Percentiles rank a stretch among this genome's conserved stretches.
These are phyloP conservation scores for Boletus eberwhitei DNA, from an alignment of 768 basidiomycete species.

Conservation along the genomic window DNA sequence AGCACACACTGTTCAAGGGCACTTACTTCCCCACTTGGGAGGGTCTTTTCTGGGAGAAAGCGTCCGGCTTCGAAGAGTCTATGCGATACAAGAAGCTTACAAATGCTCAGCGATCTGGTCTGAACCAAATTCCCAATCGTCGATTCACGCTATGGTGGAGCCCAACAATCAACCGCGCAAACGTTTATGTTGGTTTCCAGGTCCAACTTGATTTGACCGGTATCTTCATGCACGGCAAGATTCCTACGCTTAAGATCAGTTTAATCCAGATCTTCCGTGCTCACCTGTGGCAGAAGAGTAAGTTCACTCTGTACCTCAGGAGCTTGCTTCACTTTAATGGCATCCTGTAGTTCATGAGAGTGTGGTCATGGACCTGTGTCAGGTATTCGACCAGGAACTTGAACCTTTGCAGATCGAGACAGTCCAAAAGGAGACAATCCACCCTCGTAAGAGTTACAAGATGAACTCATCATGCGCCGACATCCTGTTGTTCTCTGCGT, in stretches of 20 bases:
- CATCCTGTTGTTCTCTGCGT: slow-evolving; percentile 93
- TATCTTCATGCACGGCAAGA: slow-evolving; percentile 98
- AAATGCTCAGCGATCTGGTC: slow-evolving; percentile 97
- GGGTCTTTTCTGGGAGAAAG: slow-evolving; percentile 98
- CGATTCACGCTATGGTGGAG: slow-evolving; percentile 99
- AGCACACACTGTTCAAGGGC: slow-evolving; percentile 96
- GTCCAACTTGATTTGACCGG: slow-evolving; percentile 98
- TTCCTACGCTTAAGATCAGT: slow-evolving; percentile 96
- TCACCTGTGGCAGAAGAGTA: slow-evolving; percentile 99
- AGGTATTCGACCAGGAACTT: slow-evolving; percentile 98
- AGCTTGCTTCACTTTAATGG: slow-evolving; percentile 5
- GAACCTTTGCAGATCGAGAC: slow-evolving; percentile 99
- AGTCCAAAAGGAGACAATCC: slow-evolving; percentile 99
- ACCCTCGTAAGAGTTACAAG: slow-evolving; percentile 99
- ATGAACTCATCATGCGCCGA: slow-evolving; percentile 99
- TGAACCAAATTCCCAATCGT: slow-evolving; percentile 98
- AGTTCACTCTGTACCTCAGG: slow-evolving; percentile 34
- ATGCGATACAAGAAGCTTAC: slow-evolving; percentile 97
- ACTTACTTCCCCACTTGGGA: slow-evolving; percentile 99
- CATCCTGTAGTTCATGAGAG: slow-evolving; percentile 70
- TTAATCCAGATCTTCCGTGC: slow-evolving; percentile 99
- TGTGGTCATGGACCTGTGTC: slow-evolving; percentile 94
- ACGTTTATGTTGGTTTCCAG: slow-evolving; percentile 99
- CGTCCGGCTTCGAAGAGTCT: slow-evolving; percentile 93
- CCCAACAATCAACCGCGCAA: slow-evolving; percentile 98